Conservation (phyloP, 345 rosid species). For the Pelargonium nanum region DNA sequence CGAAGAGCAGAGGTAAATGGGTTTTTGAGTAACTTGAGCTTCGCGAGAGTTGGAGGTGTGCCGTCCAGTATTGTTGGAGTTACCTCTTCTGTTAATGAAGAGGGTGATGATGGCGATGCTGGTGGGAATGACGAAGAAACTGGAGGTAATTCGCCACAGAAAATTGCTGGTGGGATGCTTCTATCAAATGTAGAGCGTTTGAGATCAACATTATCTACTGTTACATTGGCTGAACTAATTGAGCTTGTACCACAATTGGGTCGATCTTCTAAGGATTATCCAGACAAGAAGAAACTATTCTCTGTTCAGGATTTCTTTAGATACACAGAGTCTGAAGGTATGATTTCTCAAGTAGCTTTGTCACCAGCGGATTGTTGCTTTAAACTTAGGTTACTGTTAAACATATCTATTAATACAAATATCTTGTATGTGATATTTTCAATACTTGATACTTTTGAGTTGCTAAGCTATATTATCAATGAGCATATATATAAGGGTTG, state of each 20-base stretch:
- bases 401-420: too few relatives aligned
- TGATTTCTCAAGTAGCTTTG: constrained; percentile 10
- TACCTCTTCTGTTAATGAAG: constrained; percentile 49
- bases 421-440: background rate
- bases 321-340: constrained; percentile 98
- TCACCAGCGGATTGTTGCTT: constrained; percentile 4
- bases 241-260: constrained; percentile 83
- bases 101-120: constrained; percentile 39
- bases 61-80: constrained; percentile 69
- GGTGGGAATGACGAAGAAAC: constrained; percentile 42
- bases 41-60: constrained; percentile 87
- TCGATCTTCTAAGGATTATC: constrained; percentile 67
- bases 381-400: background rate
- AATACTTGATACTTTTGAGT: background rate
- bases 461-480: background rate
- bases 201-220: constrained; percentile 70
- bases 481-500: background rate
- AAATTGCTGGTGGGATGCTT: constrained; percentile 59
- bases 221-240: constrained; percentile 69
- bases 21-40: constrained; percentile 68
- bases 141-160: constrained; percentile 47
- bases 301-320: constrained; percentile 98
- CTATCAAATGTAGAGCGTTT: constrained; percentile 88
- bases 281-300: constrained; percentile 86
- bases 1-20: constrained; percentile 66